Conservation (phyloP, 2,329 filamentous ascomycete genomes). For the Aspergillus ruber region DNA sequence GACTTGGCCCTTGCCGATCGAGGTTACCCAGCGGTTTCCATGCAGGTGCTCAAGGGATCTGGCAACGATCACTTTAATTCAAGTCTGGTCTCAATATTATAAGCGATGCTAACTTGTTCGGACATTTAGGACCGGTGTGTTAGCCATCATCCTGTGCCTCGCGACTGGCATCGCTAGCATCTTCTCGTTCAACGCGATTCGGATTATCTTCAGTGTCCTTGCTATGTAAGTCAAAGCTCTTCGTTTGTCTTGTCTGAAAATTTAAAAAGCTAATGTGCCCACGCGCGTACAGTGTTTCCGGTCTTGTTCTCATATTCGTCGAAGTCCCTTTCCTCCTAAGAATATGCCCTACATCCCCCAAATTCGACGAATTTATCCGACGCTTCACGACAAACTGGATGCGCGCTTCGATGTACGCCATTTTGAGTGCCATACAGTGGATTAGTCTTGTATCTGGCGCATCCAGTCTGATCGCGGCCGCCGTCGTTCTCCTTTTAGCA, state of each 20-base stretch:
- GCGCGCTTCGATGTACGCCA: slow-evolving; percentile 77
- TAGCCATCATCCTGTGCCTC: slow-evolving; percentile 60
- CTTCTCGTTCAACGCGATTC: slow-evolving; percentile 51
- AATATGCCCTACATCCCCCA: slow-evolving; percentile 90
- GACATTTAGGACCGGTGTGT: slow-evolving; percentile 41
- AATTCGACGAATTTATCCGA: slow-evolving; percentile 85
- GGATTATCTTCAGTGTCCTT: slow-evolving; percentile 56
- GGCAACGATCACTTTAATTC: neutral
- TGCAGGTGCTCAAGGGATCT: neutral
- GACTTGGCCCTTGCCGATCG: slow-evolving; percentile 11
- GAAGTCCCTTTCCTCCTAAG: slow-evolving; percentile 91
- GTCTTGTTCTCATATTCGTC: slow-evolving; percentile 72
- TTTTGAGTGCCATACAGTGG: slow-evolving; percentile 80
- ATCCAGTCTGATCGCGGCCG: slow-evolving; percentile 78
- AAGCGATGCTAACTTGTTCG: slow-evolving; percentile 10
- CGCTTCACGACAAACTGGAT: slow-evolving; percentile 94
- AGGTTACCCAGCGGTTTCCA: neutral
- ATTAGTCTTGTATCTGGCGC: slow-evolving; percentile 47
- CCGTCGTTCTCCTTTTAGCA: slow-evolving; percentile 71
- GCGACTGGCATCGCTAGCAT: slow-evolving; percentile 64
- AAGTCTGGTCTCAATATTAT: neutral
- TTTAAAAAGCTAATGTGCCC: slow-evolving; percentile 34
- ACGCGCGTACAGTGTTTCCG: slow-evolving; percentile 53
- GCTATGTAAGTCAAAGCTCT: slow-evolving; percentile 45
- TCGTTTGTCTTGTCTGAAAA: neutral